These are phyloP conservation scores for Sphaceloma murrayae DNA, from an alignment of 2,329 filamentous ascomycete genomes.

Conservation along the genomic window DNA sequence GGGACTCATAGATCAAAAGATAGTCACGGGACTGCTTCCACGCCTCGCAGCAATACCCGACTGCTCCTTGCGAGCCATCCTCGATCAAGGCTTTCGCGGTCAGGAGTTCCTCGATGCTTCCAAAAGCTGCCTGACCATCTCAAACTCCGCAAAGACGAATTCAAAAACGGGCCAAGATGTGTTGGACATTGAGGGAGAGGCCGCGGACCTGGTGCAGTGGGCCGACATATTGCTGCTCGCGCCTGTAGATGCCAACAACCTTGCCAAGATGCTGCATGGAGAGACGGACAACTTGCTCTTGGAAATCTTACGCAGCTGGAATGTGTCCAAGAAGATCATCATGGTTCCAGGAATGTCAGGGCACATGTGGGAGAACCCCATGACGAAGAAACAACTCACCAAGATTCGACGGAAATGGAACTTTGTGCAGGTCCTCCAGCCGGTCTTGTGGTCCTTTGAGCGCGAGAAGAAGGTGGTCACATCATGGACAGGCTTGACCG, in stretches of 20 bases:
- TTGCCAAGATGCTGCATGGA: slow-evolving; percentile 81
- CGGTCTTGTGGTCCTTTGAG: slow-evolving; percentile 74
- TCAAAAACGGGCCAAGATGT: slow-evolving; percentile 21
- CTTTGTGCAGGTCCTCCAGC: slow-evolving; percentile 73
- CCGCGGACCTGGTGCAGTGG: slow-evolving; percentile 71
- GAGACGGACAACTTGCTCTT: slow-evolving; percentile 71
- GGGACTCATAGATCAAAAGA: slow-evolving; percentile 26
- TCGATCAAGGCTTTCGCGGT: slow-evolving; percentile 27
- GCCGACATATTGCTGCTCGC: slow-evolving; percentile 77
- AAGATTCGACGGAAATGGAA: slow-evolving; percentile 78
- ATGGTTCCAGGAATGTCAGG: slow-evolving; percentile 83
- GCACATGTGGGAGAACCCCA: slow-evolving; percentile 81
- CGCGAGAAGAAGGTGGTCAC: slow-evolving; percentile 41
- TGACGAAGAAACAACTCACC: slow-evolving; percentile 76
- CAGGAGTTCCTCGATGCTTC: slow-evolving; percentile 29
- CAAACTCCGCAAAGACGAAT: slow-evolving; percentile 24
- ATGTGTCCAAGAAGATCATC: slow-evolving; percentile 73
- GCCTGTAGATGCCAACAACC: slow-evolving; percentile 72
- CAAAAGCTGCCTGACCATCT: slow-evolving; percentile 25
- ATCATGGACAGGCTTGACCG: slow-evolving; percentile 53
- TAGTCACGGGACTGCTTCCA: slow-evolving; percentile 27
- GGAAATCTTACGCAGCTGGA: slow-evolving; percentile 76
- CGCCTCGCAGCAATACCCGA: slow-evolving; percentile 27
- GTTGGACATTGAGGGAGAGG: slow-evolving; percentile 30
- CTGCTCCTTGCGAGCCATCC: slow-evolving; percentile 28